Evolutionary conservation across 495 filamentous ascomycete genomes (phyloP), one percentile per base, ranked within the genome.

Genomic region (Aspergillus indologenus): DNA sequence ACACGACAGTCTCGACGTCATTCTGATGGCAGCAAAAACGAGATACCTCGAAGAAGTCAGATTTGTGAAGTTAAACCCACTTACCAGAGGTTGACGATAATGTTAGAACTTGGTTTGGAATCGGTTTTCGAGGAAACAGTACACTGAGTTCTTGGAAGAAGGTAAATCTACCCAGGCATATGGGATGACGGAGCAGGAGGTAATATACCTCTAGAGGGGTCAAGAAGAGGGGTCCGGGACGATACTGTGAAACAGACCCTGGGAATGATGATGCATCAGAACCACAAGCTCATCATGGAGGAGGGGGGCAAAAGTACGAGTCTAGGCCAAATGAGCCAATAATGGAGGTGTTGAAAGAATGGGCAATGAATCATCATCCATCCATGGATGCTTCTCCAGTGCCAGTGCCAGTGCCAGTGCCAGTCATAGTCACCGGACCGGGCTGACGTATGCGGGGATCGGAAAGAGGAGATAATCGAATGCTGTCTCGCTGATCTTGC

Each of bases 171-270:
- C 26, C 9, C 9, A 9, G 34, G 34, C 34, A 40, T 11, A 11
- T 8, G 34, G 34, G 12, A 40, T 11, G 34, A 40, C 34, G 5
- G 34, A 8, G 34, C 12, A 40, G 34, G 5, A 40, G 5, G 34
- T 40, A 40, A 40, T 40, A 40, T 40, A 40, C 12, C 34, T 40
- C 34, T 15, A 2, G 34, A 15, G 34, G 34, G 34, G 12, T 7
- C 12, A 11, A 40, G 12, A 40, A 52, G 56, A 58, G 60, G 60
- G 60, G 60, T 55, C 47, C 34, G 18, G n/a, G 21, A n/a, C 43
- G 34, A 4, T 8, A 18, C 46, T 52, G 53, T 56, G 58, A 48
- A 50, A 60, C 45, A 49, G 51, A 52, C 34, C 46, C 22, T 56
- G 53, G 53, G 19, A 51, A 43, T 44, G 17, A 55, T 55, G 52